Evolutionary conservation across 495 filamentous ascomycete genomes (phyloP).

Genomic region (Pyrenopolyporus hunteri): DNA sequence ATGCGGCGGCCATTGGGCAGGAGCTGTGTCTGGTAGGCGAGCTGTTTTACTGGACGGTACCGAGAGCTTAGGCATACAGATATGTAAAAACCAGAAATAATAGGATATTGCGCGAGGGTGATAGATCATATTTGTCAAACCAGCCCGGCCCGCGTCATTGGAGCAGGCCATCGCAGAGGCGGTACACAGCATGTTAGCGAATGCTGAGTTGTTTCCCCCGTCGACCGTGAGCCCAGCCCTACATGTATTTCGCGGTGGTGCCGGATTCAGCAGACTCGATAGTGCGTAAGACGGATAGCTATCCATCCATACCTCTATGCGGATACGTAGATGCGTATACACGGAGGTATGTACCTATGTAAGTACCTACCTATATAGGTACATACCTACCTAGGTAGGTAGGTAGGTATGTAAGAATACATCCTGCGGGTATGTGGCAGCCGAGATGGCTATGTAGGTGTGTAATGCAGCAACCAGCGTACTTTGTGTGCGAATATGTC

Average conservation of each 20-base stretch:
- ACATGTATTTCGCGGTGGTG: neutral
- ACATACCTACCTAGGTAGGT: neutral
- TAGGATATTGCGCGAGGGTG: neutral
- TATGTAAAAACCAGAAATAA: neutral
- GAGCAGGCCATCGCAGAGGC: neutral
- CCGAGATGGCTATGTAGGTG: too few species aligned
- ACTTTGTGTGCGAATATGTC: too few species aligned
- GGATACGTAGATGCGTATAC: too few species aligned
- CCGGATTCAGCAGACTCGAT: too few species aligned
- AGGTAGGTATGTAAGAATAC: neutral
- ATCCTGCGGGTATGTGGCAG: too few species aligned
- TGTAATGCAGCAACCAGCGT: too few species aligned
- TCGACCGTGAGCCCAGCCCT: neutral
- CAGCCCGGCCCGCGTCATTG: neutral
- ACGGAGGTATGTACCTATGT: neutral
- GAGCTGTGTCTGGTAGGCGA: neutral
- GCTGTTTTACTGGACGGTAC: neutral
- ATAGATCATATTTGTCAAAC: conserved; percentile 3
- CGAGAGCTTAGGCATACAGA: neutral
- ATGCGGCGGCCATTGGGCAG: neutral
- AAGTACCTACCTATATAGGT: neutral
- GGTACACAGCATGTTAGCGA: neutral
- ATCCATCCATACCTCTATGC: too few species aligned
- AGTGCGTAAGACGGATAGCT: too few species aligned
- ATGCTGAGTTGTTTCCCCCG: neutral